Percentiles rank a stretch among this genome's conserved stretches.
phyloP scores from a whole-genome alignment of 306 rosid genomes.

The Benincasa hispida region DNA sequence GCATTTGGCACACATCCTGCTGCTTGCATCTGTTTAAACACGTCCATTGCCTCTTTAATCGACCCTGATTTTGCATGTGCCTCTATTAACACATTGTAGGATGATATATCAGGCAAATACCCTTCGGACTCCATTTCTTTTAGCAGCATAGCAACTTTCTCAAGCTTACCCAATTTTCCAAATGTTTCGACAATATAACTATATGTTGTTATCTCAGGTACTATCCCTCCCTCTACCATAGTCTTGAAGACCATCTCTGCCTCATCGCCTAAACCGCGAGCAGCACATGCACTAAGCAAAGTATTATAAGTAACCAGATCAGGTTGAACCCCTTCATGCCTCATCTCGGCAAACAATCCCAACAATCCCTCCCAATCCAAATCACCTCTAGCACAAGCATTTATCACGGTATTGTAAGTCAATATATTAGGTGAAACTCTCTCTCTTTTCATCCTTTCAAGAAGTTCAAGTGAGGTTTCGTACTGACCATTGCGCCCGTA shows the following conservation, averaged over 20 bases:
- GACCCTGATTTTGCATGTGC: slow-evolving; percentile 61
- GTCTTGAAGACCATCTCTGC: slow-evolving; percentile 92
- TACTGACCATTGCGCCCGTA: slow-evolving; percentile 83
- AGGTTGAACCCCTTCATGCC: slow-evolving; percentile 90
- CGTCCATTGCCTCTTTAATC: slow-evolving; percentile 59
- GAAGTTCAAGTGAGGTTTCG: slow-evolving; percentile 48
- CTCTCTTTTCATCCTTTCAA: slow-evolving; percentile 67
- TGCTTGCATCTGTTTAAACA: slow-evolving; percentile 89
- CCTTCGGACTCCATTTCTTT: slow-evolving; percentile 83
- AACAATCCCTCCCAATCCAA: slow-evolving; percentile 90
- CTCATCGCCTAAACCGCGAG: slow-evolving; percentile 70
- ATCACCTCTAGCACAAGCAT: slow-evolving; percentile 91
- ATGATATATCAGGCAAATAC: slow-evolving; percentile 69
- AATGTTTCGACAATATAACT: slow-evolving; percentile 70
- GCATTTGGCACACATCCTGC: slow-evolving; percentile 84
- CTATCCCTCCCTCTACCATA: slow-evolving; percentile 85
- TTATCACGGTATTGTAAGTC: slow-evolving; percentile 80
- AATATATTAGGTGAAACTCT: slow-evolving; percentile 61
- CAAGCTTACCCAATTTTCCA: slow-evolving; percentile 55
- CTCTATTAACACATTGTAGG: slow-evolving; percentile 76
- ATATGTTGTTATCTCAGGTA: slow-evolving; percentile 72
- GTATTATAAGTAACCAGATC: slow-evolving; percentile 80
- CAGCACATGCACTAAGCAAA: slow-evolving; percentile 83
- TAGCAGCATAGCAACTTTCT: slow-evolving; percentile 71
- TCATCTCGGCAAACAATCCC: slow-evolving; percentile 92